These are phyloP conservation scores for Ramularia endophylla DNA, from an alignment of 2,329 filamentous ascomycete genomes.

Conservation along the genomic window DNA sequence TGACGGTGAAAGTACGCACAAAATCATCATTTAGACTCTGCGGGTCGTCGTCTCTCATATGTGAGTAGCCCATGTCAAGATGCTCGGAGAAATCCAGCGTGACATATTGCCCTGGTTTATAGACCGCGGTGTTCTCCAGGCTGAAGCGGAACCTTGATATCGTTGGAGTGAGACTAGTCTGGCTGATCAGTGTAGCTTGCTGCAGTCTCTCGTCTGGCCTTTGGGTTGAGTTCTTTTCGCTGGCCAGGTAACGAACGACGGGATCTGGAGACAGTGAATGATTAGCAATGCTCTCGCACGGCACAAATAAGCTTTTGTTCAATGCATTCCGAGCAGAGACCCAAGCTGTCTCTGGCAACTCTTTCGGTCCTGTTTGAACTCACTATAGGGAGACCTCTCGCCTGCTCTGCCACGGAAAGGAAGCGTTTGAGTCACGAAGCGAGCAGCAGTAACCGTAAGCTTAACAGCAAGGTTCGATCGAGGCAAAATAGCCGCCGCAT, in stretches of 20 bases:
- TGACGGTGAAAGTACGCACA: constrained; percentile 76
- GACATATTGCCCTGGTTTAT: constrained; percentile 69
- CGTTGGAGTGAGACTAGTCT: constrained; percentile 57
- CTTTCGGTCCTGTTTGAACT: no score
- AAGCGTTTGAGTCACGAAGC: constrained; percentile 60
- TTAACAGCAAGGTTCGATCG: constrained; percentile 67
- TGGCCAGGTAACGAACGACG: constrained; percentile 56
- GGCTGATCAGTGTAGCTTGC: constrained; percentile 53
- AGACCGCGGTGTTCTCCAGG: constrained; percentile 40
- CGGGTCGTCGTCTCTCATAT: constrained; percentile 80
- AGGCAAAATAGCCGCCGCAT: constrained; percentile 58
- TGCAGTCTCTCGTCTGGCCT: constrained; percentile 19
- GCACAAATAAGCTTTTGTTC: no score
- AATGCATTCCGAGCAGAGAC: no score
- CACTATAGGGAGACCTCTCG: constrained; percentile 65
- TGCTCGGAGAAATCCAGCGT: constrained; percentile 67
- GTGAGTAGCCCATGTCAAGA: constrained; percentile 66
- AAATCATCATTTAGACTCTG: constrained; percentile 78
- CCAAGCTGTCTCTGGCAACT: no score
- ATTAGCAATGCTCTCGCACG: no score
- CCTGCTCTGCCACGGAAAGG: constrained; percentile 58
- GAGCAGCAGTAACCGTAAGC: constrained; percentile 55
- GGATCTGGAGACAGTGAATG: constrained; percentile 44
- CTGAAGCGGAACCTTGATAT: constrained; percentile 61
- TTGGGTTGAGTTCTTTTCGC: constrained; percentile 44